Evolutionary conservation across 768 basidiomycete species (phyloP), one percentile per base, ranked within the genome.

Genomic region (Galerina sulciceps): DNA sequence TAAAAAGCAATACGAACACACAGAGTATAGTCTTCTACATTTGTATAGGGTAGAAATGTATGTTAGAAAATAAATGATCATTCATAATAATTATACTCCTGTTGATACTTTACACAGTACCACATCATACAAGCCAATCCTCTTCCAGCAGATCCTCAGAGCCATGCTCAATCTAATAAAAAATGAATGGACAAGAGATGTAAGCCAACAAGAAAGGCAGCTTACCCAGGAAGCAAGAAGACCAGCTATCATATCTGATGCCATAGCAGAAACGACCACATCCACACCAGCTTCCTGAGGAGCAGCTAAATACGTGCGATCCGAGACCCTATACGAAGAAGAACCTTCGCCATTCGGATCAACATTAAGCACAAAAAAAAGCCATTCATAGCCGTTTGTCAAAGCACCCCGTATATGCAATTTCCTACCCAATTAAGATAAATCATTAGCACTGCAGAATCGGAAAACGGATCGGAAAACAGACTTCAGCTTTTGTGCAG

Each of bases 361-460:
- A 59, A 68, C 47, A 41, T 26, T 58, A 63, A 69, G 61, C 40
- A 69, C 48, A 55, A 67, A 38, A 60, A 69, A 69, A 46, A 67
- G 40, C 66, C 66, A 65, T 62, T 67, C 61, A 42, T 63, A 63
- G 40, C 65, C 65, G 26, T 67, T 63, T 20, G 66, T 65, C 61
- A 67, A 38, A 43, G 63, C 44, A 54, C 67, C 63, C 22, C 65
- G 63, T 35, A 66, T 55, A 58, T 61, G 59, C 47, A 37, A 47
- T 61, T 65, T 67, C 60, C 26, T 31, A 31, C 26, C 64, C 63
- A 54, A 36, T 40, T n/a, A n/a, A n/a, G n/a, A n/a, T n/a, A n/a
- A 60, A 31, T 60, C 47, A 54, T 58, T 47, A 48, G 52, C 26
- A 23, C 57, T 26, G 57, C 43, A 62, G 57, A 55, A 62, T 54